These are phyloP conservation scores for Fragilaria crotonensis DNA, from an alignment of 108 stramenopile genomes.

Conservation along the genomic window DNA sequence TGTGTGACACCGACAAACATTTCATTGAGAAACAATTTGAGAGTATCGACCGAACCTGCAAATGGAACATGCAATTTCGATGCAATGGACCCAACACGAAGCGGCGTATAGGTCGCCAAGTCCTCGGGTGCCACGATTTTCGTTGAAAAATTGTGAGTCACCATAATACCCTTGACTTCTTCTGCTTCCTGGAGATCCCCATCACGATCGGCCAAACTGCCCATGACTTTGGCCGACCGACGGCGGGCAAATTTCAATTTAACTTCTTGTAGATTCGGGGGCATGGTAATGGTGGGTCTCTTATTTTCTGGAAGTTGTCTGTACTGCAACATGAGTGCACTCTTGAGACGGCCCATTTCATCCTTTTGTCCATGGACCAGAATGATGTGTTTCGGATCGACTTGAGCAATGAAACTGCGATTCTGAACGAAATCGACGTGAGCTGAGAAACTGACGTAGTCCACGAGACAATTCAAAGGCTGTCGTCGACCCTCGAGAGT, in stretches of 20 bases:
- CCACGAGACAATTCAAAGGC: conserved; percentile 88
- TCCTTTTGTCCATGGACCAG: conserved; percentile 97
- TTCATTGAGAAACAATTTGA: conserved; percentile 69
- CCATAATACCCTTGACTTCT: conserved; percentile 66
- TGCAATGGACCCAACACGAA: conserved; percentile 78
- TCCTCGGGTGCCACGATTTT: conserved; percentile 84
- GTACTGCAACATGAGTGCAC: conserved; percentile 76
- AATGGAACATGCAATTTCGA: conserved; percentile 87
- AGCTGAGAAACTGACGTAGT: conserved; percentile 94
- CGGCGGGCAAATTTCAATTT: conserved; percentile 82
- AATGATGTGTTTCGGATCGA: conserved; percentile 89
- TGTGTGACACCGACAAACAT: conserved; percentile 76
- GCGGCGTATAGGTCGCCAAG: conserved; percentile 79
- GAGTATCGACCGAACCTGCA: conserved; percentile 57
- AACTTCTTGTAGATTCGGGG: conserved; percentile 81
- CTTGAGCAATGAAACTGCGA: conserved; percentile 81
- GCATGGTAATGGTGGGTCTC: conserved; percentile 82
- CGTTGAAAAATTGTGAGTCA: conserved; percentile 79
- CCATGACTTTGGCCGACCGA: conserved; percentile 87
- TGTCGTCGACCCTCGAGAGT: conserved; percentile 90
- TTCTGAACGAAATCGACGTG: conserved; percentile 98
- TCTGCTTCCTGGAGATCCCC: conserved; percentile 52
- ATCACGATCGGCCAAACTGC: conserved; percentile 55
- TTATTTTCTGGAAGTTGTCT: conserved; percentile 78
- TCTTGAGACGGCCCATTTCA: conserved; percentile 90